Conservation (phyloP, 2,329 filamentous ascomycete species). For the Pseudocercospora eumusae region DNA sequence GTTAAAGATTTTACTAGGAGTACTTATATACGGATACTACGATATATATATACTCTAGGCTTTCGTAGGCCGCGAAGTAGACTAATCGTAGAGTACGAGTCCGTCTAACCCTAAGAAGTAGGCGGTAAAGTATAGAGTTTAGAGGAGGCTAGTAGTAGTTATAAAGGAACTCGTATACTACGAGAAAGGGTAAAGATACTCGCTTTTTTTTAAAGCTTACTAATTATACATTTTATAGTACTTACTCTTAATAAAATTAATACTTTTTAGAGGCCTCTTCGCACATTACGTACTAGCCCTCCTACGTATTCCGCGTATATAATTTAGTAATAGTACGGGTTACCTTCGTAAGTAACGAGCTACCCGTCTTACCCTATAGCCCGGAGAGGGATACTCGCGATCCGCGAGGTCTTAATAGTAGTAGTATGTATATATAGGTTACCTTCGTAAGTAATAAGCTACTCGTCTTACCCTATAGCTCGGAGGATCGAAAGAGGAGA, state of each 20-base stretch:
- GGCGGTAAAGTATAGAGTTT: neutral
- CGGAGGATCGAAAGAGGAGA: neutral
- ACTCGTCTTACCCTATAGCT: neutral
- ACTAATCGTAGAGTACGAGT: neutral
- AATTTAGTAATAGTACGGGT: neutral
- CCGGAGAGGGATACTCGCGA: neutral
- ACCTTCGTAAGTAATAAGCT: neutral
- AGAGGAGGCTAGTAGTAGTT: neutral
- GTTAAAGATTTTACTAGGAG: no score
- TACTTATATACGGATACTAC: no score
- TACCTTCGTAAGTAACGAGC: no score
- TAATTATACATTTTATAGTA: neutral
- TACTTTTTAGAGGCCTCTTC: neutral
- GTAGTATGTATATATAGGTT: neutral
- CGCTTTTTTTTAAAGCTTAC: neutral
- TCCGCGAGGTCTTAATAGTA: neutral
- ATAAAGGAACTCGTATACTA: neutral
- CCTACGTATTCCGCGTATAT: neutral
- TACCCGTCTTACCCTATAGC: no score
- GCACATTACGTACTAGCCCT: neutral
- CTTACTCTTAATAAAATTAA: neutral
- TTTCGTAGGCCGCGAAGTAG: neutral
- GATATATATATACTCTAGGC: neutral
- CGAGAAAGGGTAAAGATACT: neutral
- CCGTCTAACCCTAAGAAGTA: neutral